Evolutionary conservation across 2,329 filamentous ascomycete species (phyloP), one percentile per base, ranked within the genome.

Genomic region (Fusarium protoensiforme): DNA sequence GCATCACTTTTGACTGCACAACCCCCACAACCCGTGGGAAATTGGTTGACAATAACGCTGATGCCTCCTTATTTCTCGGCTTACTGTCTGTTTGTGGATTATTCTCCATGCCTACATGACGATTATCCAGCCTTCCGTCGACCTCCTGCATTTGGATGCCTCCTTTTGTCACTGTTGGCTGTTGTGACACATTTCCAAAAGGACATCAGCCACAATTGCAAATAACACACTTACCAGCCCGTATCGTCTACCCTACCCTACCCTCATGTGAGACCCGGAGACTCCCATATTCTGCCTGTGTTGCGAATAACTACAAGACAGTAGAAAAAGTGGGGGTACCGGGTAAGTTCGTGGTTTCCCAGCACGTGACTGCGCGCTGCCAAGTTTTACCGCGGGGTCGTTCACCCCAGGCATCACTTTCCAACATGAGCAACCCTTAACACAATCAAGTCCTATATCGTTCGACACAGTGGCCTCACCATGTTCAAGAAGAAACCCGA

Each of bases 401-500:
- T 22, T 22, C 41, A 41, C 41, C 41, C 20, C 7, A 46, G 22
- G 41, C 41, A 24, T 46, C 43, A 29, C 24, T 29, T 14, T 48
- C 41, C 43, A 51, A 29, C 24, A 51, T n/a, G 22, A 27, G 43
- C 31, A 33, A 10, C 24, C 43, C 24, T 29, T 29, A n/a, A 51
- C 24, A 51, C 24, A 18, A 51, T 18, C 24, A 27, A 48, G 24
- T 22, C 41, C 41, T 43, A 43, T 43, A 43, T 16, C 41, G 20
- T 24, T 24, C 41, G 13, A 43, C 41, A 16, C 22, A 9, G 41
- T 18, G 7, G 4, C 20, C 14, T 46, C 43, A 51, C 18, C 53
- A 76, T 76, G 74, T 76, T 76, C 57, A 76, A 76, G 22, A 67
- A 61, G 18, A 76, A 76, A 20, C 72, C 74, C 2, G 74, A 76